Evolutionary conservation across 305 asterid genomes (phyloP), one percentile per base, ranked within the genome.

Genomic region (Plantago lanceolata): DNA sequence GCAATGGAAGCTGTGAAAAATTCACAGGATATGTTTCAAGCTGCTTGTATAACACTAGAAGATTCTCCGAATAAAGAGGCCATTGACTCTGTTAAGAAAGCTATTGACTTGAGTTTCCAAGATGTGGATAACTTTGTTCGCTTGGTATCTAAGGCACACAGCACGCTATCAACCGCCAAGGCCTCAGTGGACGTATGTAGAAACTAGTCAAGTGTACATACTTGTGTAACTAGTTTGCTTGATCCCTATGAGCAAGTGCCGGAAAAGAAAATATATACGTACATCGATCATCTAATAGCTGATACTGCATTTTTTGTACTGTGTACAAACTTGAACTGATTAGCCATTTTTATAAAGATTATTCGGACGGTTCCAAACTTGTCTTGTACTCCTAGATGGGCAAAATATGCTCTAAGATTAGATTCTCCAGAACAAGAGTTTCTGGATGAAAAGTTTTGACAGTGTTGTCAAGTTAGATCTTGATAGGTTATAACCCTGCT

Each of bases 1-100:
- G 99, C 96, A 49, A 85, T 93, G 97, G 99, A 87, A 75, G 97
- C 99, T 51, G 72, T 90, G 66, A 83, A 73, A 69, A 87, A 79
- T 73, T 74, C 92, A 37, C 92, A 71, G 60, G 79, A 68, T 63
- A 75, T 84, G 44, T 85, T 76, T 73, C 78, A 84, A 65, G 90
- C 90, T 59, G 88, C 95, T 68, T 75, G 57, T 62, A 69, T 54
- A 57, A 74, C 71, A 53, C 77, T 79, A 19, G 84, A 70, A 68
- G 78, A 84, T 77, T 77, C 87, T 28, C 81, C 61, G 73, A 77
- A 79, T 31, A 82, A 76, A 73, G 96, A 89, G 21, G 85, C 77
- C 53, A 73, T 84, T 29, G 57, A 52, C 59, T 84, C 85, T 24
- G 71, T 93, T n/a, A 90, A 87, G 77, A 79, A 73, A 71, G 97